Percentiles rank a stretch among this genome's conserved stretches.
Evolutionary conservation across 202 grass and related monocot genomes (phyloP).

Genomic region (Setaria italica): DNA sequence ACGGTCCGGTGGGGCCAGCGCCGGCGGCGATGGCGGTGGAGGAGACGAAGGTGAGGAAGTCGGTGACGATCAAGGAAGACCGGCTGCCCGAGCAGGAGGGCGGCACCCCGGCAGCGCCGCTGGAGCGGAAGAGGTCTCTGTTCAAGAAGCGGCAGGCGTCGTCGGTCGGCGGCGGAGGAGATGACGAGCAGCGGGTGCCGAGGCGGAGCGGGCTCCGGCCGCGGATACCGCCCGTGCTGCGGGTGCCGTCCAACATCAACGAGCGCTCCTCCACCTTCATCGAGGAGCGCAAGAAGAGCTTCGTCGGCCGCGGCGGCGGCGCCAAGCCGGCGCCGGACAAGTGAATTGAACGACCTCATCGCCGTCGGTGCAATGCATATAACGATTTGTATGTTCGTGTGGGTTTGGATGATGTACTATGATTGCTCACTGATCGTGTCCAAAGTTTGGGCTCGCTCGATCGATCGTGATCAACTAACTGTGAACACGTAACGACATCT

Average conservation of each 20-base stretch:
- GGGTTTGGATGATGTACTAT: too few species aligned
- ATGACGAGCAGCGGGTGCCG: neutral
- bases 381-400: too few species aligned
- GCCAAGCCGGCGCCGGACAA: conserved; percentile 38
- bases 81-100: neutral
- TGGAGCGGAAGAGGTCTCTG: conserved; percentile 45
- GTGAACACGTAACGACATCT: too few species aligned
- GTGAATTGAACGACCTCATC: neutral
- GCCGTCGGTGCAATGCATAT: too few species aligned
- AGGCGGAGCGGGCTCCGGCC: conserved; percentile 49
- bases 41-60: conserved; percentile 42
- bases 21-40: neutral
- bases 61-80: conserved; percentile 53
- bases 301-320: conserved; percentile 9
- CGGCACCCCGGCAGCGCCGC: neutral
- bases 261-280: conserved; percentile 52
- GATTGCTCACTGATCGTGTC: too few species aligned
- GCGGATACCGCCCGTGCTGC: conserved; percentile 38
- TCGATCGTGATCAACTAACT: too few species aligned
- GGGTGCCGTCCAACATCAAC: conserved; percentile 60
- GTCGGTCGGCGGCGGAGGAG: neutral
- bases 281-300: conserved; percentile 44
- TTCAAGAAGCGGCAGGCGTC: conserved; percentile 52
- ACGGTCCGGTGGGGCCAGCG: neutral
- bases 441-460: too few species aligned